Evolutionary conservation across 73 alveolate species (phyloP).

Genomic region (Symbiodinium pilosum): DNA sequence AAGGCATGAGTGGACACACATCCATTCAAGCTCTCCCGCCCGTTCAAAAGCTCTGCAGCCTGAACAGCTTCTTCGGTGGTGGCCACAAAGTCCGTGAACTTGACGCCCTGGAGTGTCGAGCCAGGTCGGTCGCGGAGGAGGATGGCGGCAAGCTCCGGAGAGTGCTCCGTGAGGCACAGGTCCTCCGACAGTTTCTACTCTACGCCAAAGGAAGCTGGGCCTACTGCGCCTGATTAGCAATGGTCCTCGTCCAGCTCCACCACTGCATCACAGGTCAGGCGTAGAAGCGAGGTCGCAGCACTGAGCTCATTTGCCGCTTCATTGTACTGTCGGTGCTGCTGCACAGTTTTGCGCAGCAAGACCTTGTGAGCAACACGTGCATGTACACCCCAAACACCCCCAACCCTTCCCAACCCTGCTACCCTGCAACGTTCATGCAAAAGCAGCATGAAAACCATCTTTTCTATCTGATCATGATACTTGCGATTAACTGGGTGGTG

Average conservation of each 20-base stretch:
- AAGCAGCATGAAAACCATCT: too few species aligned
- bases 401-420: too few species aligned
- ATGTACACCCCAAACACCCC: too few species aligned
- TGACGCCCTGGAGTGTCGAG: constrained; percentile 18
- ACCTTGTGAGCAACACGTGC: not conserved
- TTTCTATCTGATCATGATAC: too few species aligned
- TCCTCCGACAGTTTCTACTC: not conserved
- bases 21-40: not conserved
- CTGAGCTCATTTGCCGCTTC: not conserved
- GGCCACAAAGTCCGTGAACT: constrained; percentile 38
- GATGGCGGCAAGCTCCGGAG: not conserved
- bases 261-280: not conserved
- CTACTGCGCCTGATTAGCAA: not conserved
- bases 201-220: too few species aligned
- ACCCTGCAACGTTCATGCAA: too few species aligned
- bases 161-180: not conserved
- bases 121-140: constrained; percentile 39
- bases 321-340: not conserved
- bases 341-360: not conserved
- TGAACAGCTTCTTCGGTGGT: constrained; percentile 17
- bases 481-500: too few species aligned
- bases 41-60: not conserved
- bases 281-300: not conserved
- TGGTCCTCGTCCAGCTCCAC: not conserved
- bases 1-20: not conserved